phyloP scores from a whole-genome alignment of 1,284 basidiomycete species.

The Dichomitus squalens region DNA sequence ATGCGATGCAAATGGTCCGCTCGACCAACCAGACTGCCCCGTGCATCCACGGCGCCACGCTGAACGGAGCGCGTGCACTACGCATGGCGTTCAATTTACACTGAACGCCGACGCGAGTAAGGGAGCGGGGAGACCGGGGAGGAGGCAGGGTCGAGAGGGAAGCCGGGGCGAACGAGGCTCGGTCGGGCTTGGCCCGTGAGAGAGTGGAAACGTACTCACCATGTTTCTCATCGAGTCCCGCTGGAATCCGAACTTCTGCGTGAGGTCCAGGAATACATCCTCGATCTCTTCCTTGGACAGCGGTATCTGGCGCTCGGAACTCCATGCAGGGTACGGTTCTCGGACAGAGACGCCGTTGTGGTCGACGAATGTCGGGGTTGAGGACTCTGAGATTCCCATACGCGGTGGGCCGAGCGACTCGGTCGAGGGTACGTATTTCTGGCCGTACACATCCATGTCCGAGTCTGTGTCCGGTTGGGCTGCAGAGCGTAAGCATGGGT shows the following conservation, averaged over 20 bases:
- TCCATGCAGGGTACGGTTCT: constrained; percentile 94
- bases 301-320: constrained; percentile 88
- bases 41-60: neutral
- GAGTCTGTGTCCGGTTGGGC: constrained; percentile 76
- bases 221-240: constrained; percentile 90
- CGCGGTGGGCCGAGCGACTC: constrained; percentile 68
- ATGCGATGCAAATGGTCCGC: too few relatives aligned
- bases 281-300: constrained; percentile 99
- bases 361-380: constrained; percentile 64
- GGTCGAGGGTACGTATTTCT: constrained; percentile 68
- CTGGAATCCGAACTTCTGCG: constrained; percentile 99
- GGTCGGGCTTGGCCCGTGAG: constrained; percentile 1
- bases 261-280: constrained; percentile 96
- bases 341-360: constrained; percentile 51
- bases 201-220: constrained; percentile 48
- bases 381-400: constrained; percentile 61
- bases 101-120: neutral
- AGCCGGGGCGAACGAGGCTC: neutral
- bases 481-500: constrained; percentile 29
- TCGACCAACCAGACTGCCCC: too few relatives aligned
- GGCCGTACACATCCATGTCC: constrained; percentile 71
- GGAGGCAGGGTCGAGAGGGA: neutral
- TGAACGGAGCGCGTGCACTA: neutral
- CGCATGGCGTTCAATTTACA: neutral
- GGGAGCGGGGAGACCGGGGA: neutral